A percentile compares a stretch with the other conserved stretches of the same genome.
Conservation (phyloP, 352 stramenopile genomes). For the Globisporangium barbulae region DNA sequence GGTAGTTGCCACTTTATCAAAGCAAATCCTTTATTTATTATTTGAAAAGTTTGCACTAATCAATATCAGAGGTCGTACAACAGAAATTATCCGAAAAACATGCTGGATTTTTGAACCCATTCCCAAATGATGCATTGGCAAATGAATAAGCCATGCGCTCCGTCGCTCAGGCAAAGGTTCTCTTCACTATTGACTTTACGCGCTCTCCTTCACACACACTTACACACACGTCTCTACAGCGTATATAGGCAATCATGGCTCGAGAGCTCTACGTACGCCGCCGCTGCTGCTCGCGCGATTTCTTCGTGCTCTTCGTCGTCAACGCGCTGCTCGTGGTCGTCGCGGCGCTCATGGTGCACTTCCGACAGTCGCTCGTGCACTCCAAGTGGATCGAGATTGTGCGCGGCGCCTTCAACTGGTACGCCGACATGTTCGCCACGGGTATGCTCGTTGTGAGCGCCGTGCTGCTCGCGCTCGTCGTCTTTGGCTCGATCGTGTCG, state of each 20-base stretch:
- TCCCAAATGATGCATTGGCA: not conserved
- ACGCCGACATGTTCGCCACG: conserved; percentile 9
- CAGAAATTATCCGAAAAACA: not conserved
- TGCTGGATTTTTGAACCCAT: not conserved
- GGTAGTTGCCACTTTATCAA: not conserved
- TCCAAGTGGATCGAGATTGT: conserved; percentile 14
- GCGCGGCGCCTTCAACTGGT: conserved; percentile 11
- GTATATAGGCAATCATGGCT: not conserved
- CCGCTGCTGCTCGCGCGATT: conserved; percentile 16
- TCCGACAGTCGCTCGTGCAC: conserved; percentile 7
- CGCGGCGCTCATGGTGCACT: conserved; percentile 5
- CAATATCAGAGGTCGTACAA: not conserved
- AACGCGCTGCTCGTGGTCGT: conserved; percentile 6
- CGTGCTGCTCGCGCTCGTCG: conserved; percentile 8
- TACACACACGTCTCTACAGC: no score
- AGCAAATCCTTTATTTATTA: not conserved
- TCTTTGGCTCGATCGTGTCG: conserved; percentile 11
- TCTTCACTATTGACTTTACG: not conserved
- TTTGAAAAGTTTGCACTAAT: not conserved
- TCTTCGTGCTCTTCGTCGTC: conserved; percentile 8
- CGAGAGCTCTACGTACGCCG: conserved; percentile 3
- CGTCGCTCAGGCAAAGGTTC: not conserved
- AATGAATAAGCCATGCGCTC: not conserved
- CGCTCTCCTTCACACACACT: not conserved
- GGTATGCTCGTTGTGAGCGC: conserved; percentile 9